phyloP scores from a whole-genome alignment of 805 yeast species.

The Wickerhamomyces silvicola region DNA sequence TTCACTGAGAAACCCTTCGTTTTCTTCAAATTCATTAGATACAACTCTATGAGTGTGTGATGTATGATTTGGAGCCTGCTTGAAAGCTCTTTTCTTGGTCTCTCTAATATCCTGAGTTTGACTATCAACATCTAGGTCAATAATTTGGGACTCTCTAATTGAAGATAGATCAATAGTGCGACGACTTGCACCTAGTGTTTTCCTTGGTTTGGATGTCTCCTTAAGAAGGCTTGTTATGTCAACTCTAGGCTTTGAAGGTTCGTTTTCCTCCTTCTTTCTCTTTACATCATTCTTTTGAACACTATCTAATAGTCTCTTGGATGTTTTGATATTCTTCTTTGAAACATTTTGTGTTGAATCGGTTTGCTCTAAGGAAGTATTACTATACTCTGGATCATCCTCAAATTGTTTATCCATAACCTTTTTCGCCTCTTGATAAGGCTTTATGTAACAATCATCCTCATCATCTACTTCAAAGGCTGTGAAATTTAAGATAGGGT shows the following conservation, averaged over 20 bases:
- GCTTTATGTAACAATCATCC: conserved; percentile 3
- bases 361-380: background rate
- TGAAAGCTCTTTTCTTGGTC: background rate
- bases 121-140: conserved; percentile 11
- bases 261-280: background rate
- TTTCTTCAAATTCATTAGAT: conserved; percentile 2
- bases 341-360: background rate
- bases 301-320: background rate
- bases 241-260: conserved; percentile 1
- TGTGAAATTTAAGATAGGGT: background rate
- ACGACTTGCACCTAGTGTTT: conserved; percentile 1
- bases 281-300: background rate
- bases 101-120: conserved; percentile 1
- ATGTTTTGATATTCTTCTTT: background rate
- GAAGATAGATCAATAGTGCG: conserved; percentile 6
- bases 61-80: conserved; percentile 1
- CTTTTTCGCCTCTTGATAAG: conserved; percentile 3
- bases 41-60: conserved; percentile 11
- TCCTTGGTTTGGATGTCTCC: conserved; percentile 4
- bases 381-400: conserved; percentile 7
- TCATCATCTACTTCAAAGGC: conserved; percentile 11
- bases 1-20: conserved; percentile 16
- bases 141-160: conserved; percentile 10
- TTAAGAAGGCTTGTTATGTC: conserved; percentile 17
- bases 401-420: conserved; percentile 16